Evolutionary conservation across 345 rosid species (phyloP).

Genomic region (Brassica incana): DNA sequence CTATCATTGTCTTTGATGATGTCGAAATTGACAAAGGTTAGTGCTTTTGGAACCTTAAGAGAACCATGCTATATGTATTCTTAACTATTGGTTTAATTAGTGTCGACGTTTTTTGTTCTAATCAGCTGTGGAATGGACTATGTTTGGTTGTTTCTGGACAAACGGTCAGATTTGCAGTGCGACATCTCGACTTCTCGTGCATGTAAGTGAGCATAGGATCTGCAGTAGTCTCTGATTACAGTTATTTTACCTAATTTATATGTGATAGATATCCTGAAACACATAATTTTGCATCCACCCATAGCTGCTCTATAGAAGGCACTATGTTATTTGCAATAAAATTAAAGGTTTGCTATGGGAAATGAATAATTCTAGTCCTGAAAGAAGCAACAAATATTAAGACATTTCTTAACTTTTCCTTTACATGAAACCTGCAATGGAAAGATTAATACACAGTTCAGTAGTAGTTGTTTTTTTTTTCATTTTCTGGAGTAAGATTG

Average conservation of each 20-base stretch:
- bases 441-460: not conserved
- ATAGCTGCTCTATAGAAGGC: not conserved
- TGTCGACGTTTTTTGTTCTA: slow-evolving; percentile 10
- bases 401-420: not conserved
- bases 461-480: not conserved
- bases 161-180: slow-evolving; percentile 99
- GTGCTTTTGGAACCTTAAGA: slow-evolving; percentile 29
- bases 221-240: slow-evolving; percentile 1
- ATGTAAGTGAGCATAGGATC: slow-evolving; percentile 54
- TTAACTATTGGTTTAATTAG: slow-evolving; percentile 8
- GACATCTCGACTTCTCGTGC: slow-evolving; percentile 92
- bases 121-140: slow-evolving; percentile 58
- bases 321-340: not conserved
- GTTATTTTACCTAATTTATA: not conserved
- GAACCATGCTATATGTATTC: not conserved
- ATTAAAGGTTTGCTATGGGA: not conserved
- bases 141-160: slow-evolving; percentile 1
- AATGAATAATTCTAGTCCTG: not conserved
- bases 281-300: not conserved
- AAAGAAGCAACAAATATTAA: not conserved
- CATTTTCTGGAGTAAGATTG: not conserved
- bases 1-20: slow-evolving; percentile 89
- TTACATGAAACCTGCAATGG: slow-evolving; percentile 9
- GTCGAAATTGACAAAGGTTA: slow-evolving; percentile 84
- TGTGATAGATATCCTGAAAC: not conserved